Evolutionary conservation across 495 filamentous ascomycete genomes (phyloP), one percentile per base, ranked within the genome.

Genomic region (Rostrohypoxylon terebratum): DNA sequence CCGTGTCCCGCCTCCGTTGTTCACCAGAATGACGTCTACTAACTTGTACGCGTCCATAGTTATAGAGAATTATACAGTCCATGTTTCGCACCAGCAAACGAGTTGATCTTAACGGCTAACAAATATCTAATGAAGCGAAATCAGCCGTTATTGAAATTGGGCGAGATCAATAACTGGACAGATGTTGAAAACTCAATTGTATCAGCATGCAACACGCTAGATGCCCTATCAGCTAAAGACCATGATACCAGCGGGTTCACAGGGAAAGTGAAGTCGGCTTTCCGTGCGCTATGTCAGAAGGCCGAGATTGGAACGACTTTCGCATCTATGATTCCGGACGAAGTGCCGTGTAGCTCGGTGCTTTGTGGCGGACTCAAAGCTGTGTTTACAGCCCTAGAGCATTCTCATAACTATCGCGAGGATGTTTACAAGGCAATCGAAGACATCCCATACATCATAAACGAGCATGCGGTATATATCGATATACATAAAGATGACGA

Each of bases 351-450:
- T 16, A 40, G 54, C 34, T 36, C 68, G 0, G 59, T 66, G 16
- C 59, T 75, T 28, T 71, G 63, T 40, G 68, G 68, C 2, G 68
- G 68, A 1, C 66, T 72, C 5, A 72, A 77, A 18, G 62, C 71
- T 10, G 55, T 71, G 28, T 70, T 72, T 51, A 67, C 45, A 7
- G 72, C 63, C 9, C 13, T 72, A 47, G 14, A 68, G 25, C 40
- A 28, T 7, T 67, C 63, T 7, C 14, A 23, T 7, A 4, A 18
- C 18, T 23, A 58, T 40, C 45, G 47, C 20, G 63, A 63, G 23
- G 61, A 77, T 14, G 60, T 75, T 34, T 68, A 68, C 38, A 67
- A 50, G 13, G 68, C 72, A 1, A 64, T 75, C 9, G 72, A 75
- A 23, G 44, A 54, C n/a, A 48, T 75, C 28, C 72, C 72, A 14